Conservation (phyloP, 2,329 filamentous ascomycete genomes). For the Aspergillus sp. region DNA sequence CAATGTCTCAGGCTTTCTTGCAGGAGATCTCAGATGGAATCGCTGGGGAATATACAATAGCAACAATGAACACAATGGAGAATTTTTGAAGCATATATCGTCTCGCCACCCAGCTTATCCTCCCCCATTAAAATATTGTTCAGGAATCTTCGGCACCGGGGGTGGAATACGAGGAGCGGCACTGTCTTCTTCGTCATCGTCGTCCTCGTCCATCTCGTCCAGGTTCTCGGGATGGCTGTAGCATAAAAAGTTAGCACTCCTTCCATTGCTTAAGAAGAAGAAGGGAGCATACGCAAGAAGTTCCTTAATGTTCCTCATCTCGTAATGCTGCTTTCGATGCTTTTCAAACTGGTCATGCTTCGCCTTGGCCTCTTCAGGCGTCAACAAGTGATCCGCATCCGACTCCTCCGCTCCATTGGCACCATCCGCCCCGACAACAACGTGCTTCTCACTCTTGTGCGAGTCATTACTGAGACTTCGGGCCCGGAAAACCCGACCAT, state of each 20-base stretch:
- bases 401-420: constrained; percentile 30
- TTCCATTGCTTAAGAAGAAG: background rate
- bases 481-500: constrained; percentile 41
- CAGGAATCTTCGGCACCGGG: constrained; percentile 29
- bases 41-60: constrained; percentile 21
- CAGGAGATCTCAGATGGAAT: background rate
- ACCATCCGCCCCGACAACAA: constrained; percentile 63
- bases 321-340: constrained; percentile 93
- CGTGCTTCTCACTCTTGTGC: constrained; percentile 61
- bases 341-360: constrained; percentile 91
- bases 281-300: constrained; percentile 64
- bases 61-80: background rate
- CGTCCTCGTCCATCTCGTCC: constrained; percentile 58
- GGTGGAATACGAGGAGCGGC: constrained; percentile 18
- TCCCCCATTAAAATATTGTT: constrained; percentile 19
- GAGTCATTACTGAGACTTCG: constrained; percentile 38
- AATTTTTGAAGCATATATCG: too few relatives aligned
- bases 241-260: constrained; percentile 5
- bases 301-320: constrained; percentile 92
- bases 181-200: constrained; percentile 42
- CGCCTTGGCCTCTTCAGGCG: constrained; percentile 68
- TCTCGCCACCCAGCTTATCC: constrained; percentile 8
- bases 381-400: constrained; percentile 47
- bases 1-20: too few relatives aligned
- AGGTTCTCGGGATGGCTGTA: constrained; percentile 59